Base-by-base conservation (phyloP, 306 rosid species). In the Acacia melanoxylon region DNA sequence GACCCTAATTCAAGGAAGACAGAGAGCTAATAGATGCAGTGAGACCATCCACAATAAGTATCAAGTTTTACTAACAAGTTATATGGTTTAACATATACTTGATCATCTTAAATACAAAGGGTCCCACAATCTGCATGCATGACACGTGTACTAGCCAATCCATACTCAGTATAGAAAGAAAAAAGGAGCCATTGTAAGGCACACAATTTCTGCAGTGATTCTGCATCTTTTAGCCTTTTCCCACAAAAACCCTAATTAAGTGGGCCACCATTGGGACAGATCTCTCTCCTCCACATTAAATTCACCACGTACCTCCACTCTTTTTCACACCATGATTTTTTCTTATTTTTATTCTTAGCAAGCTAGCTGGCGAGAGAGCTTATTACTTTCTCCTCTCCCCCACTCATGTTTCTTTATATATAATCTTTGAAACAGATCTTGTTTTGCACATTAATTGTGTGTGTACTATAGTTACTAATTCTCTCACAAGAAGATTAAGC, bases 231-330 rank as follows among this genome's bases (percentile, higher is more conserved):
- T 80, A 86, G 87, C 86, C 75, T 79, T 81, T 87, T 91, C 20
- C 91, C 54, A 77, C 73, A 84, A 88, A 88, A 87, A 33, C 88
- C 97, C 88, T 80, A 86, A 25, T 61, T 25, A 61, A 88, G 66
- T 54, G 86, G 85, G 81, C 94, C 97, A 91, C 92, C 81, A 44
- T 44, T 70, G 2, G 81, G 85, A 80, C 94, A 70, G 31, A 24
- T 25, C 13, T 25, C 67, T 24, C 35, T 13, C 79, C 76, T 85
- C 68, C 78, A 31, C 92, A 89, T 93, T 90, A 87, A 93, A 91
- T 90, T 91, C 94, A 88, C 85, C 83, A 85, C 63, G 63, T 22
- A 56, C 86, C 90, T 78, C 85, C 85, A 69, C 76, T 41, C 15
- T 35, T 81, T 83, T 61, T 61, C 67, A 42, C 77, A 70, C 42